Evolutionary conservation across 805 yeast species (phyloP), one percentile per base, ranked within the genome.

Genomic region (Barnettozyma vustinii): DNA sequence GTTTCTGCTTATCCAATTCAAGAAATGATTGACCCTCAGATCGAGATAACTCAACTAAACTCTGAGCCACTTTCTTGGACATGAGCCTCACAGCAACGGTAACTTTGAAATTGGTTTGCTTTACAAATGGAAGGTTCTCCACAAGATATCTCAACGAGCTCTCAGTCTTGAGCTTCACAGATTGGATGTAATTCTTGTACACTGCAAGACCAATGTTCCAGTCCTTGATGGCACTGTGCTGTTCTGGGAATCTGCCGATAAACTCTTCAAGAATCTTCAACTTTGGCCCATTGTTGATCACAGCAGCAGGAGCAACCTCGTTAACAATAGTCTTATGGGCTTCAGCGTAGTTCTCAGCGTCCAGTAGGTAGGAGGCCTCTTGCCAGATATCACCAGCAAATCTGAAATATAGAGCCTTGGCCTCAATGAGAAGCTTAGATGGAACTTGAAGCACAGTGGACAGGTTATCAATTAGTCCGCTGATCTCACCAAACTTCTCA

Each of bases 261-360:
- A 84, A 52, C 1, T 49, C 51, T n/a, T 60, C 56, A n/a, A 80
- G 56, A 10, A 59, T 54, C 6, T 50, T 42, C 23, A 72, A 46
- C 37, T 56, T 52, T 5, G 59, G 48, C 1, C 64, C 66, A 48
- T 76, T 74, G n/a, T 76, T 71, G 15, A 83, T 75, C 1, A 91
- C 78, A 3, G 83, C 76, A 13, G 66, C 63, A 9, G 98, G 98
- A 0, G 92, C 98, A 27, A 89, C 84, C 3, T 72, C 62, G 1
- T 68, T 60, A 9, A 82, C 56, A 4, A 87, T 65, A 1, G 79
- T 67, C 2, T 66, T 61, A 58, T 87, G 94, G 0, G 96, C 96
- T 37, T 78, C 81, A 0, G 66, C 70, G 69, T 77, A 78, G 44
- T 75, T 63, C 10, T 69, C 71, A 0, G 96, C 96, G 12, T 71